Evolutionary conservation across 257 asterid species (phyloP), one percentile per base, ranked within the genome.

Genomic region (Przewalskia tangutica): DNA sequence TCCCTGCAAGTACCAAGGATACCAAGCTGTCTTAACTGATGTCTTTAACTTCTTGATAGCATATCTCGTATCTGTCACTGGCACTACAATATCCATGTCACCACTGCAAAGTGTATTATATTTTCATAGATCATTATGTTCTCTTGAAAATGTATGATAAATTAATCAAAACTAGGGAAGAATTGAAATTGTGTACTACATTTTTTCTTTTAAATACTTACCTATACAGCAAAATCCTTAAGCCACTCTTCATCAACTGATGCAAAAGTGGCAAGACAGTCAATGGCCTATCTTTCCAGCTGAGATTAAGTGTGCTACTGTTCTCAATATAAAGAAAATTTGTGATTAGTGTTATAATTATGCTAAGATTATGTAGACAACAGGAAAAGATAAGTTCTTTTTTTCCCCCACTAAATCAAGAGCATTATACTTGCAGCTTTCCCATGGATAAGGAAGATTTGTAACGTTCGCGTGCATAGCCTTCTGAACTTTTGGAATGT

Each of bases 11-110:
- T 88, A 79, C 94, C 94, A 90, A 0, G 92, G 87, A 23, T 85
- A 80, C 90, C 91, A 90, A 32, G 88, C 85, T 66, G 86, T 84
- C 65, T 83, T 84, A 38, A 88, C 82, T 7, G 86, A 64, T 70
- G 81, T 0, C 17, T 40, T 79, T 5, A 90, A 83, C 58, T 87
- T 89, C 18, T 82, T 77, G 81, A 90, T 83, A 5, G 90, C 86
- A 32, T 88, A 83, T 81, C 89, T 86, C 0, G 91, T 88, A 46
- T 90, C 73, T 32, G 89, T 85, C 18, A 90, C 83, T 12, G 94
- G 88, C 56, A 88, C 85, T n/a, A 68, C 64, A 7, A 81, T 77
- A 65, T 89, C 87, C 7, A 77, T 66, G 77, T 88, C 91, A 55
- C 91, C 91, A 38, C 89, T 88, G 83, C 81, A 79, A 40, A 50